Base-by-base conservation (phyloP, 257 asterid genomes). In the Craterostigma plantagineum region DNA sequence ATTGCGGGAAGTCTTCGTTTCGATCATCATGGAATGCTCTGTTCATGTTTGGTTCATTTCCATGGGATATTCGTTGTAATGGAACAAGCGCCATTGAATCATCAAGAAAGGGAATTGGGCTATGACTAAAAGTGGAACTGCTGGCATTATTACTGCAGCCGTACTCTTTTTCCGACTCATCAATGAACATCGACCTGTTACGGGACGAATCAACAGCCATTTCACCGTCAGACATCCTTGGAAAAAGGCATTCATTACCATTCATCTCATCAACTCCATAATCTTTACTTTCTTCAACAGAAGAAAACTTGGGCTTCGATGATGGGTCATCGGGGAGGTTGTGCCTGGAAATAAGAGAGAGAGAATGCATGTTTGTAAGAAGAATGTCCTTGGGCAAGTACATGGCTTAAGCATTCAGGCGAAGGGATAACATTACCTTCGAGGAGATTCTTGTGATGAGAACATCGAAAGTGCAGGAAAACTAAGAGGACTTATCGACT, bases 261-360 rank as follows among this genome's bases (percentile, higher is more conserved):
- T n/a, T n/a, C n/a, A n/a, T n/a, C n/a, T n/a, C n/a, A n/a, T n/a
- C n/a, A n/a, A n/a, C n/a, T n/a, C n/a, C n/a, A n/a, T n/a, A n/a
- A n/a, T n/a, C 43, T 48, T 50, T 67, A 41, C 37, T 52, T 37
- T 35, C 69, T 18, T 63, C 61, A 48, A 65, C 79, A 23, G 82
- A 63, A 44, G 92, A 67, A 57, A 86, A 86, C 65, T 86, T 94
- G 0, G 95, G 93, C 44, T 66, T 81, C 45, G 94, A 79, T 38
- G 93, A 92, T n/a, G n/a, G n/a, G n/a, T n/a, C n/a, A 72, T 86
- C 94, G 1, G 76, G 53, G 38, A 71, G 63, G 53, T 80, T 91
- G 57, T 70, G 76, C 71, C 96, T 85, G 30, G 30, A 23, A n/a
- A 23, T 51, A 56, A 59, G n/a, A n/a, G n/a, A n/a, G n/a, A 30